phyloP scores from a whole-genome alignment of 2,329 filamentous ascomycete species.

The Epichloe gansuensis region DNA sequence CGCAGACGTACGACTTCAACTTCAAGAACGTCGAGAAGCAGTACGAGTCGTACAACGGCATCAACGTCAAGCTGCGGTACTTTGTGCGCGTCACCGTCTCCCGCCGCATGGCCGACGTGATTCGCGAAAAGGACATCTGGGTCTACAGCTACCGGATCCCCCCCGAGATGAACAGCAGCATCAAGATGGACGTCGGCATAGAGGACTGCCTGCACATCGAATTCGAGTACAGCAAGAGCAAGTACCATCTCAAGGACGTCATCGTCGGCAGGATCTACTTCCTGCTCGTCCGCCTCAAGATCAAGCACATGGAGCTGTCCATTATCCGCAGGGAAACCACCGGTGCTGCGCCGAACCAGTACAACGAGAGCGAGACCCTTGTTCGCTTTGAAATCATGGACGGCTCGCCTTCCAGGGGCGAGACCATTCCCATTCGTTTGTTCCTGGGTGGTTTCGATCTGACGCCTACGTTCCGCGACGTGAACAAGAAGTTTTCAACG shows the following conservation, averaged over 20 bases:
- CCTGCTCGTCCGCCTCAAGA: slow-evolving; percentile 90
- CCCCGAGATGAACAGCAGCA: slow-evolving; percentile 93
- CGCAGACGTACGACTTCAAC: slow-evolving; percentile 97
- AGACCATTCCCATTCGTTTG: slow-evolving; percentile 88
- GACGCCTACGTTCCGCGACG: slow-evolving; percentile 95
- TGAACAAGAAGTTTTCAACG: slow-evolving; percentile 99
- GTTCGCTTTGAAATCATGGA: slow-evolving; percentile 99
- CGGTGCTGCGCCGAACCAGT: slow-evolving; percentile 92
- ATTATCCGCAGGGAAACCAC: slow-evolving; percentile 97
- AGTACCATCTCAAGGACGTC: slow-evolving; percentile 98
- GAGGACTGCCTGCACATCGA: slow-evolving; percentile 99
- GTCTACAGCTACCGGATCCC: slow-evolving; percentile 98
- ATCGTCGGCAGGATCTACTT: slow-evolving; percentile 99
- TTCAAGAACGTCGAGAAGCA: slow-evolving; percentile 99
- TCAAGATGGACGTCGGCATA: slow-evolving; percentile 99
- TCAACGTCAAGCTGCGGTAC: slow-evolving; percentile 98
- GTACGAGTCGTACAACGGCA: slow-evolving; percentile 99
- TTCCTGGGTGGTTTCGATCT: slow-evolving; percentile 97
- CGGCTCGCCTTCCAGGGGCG: slow-evolving; percentile 88
- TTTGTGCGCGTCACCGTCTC: slow-evolving; percentile 96
- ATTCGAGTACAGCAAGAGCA: slow-evolving; percentile 98
- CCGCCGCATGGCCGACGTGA: slow-evolving; percentile 91
- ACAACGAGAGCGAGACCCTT: slow-evolving; percentile 97
- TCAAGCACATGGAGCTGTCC: slow-evolving; percentile 98
- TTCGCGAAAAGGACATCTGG: slow-evolving; percentile 99